Conservation (phyloP, 73 alveolate genomes). For the Breviolum minutum region DNA sequence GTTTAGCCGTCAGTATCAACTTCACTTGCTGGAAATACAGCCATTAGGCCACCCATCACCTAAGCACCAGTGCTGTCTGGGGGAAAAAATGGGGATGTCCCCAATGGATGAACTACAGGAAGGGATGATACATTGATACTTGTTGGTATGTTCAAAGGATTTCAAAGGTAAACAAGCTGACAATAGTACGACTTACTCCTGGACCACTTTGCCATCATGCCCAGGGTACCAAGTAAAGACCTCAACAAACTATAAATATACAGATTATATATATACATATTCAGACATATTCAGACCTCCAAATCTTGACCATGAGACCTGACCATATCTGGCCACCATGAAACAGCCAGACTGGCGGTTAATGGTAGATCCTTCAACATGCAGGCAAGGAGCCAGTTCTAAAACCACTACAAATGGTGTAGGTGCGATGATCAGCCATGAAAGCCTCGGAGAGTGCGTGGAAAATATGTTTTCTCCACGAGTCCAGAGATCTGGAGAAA, state of each 20-base stretch:
- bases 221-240: too few species aligned
- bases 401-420: slow-evolving; percentile 66
- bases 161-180: too few species aligned
- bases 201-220: too few species aligned
- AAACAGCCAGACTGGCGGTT: too few species aligned
- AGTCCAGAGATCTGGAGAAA: background rate
- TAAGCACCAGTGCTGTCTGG: background rate
- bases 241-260: too few species aligned
- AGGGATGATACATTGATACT: too few species aligned
- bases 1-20: background rate
- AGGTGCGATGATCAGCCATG: slow-evolving; percentile 40
- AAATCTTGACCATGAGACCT: background rate
- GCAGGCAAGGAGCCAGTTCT: slow-evolving; percentile 3
- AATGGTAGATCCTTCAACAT: background rate
- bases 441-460: slow-evolving; percentile 10
- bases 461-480: background rate
- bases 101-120: too few species aligned
- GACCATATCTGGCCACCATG: too few species aligned
- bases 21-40: slow-evolving; percentile 28
- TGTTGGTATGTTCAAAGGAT: too few species aligned
- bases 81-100: background rate
- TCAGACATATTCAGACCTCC: background rate
- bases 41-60: background rate
- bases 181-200: too few species aligned
- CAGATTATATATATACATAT: too few species aligned